Evolutionary conservation across 768 basidiomycete species (phyloP), one percentile per base, ranked within the genome.

Genomic region (Serendipita indica): DNA sequence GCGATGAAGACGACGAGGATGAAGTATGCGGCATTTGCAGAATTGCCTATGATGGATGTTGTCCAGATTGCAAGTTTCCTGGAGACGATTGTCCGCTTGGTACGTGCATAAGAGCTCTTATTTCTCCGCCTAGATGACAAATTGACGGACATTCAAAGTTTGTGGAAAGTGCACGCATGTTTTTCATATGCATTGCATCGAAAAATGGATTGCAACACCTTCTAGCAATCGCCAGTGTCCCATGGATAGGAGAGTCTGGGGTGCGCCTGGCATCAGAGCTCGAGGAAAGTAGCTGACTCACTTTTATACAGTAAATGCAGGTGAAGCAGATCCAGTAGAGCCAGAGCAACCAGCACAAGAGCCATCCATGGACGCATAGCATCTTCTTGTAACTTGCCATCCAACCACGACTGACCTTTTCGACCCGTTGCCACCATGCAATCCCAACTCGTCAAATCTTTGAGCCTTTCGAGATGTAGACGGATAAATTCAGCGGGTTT

Each of bases 131-230:
- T 30, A 54, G 3, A 10, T 57, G 20, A 58, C 33, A 3, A 25
- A 34, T 57, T 12, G 20, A 39, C 32, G 45, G 59, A 27, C 39
- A 45, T 10, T 32, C 33, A n/a, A 63, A 98, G 94, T 98, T 58
- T 98, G 92, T 89, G 96, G 96, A 33, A 84, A 96, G 71, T 99
- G 94, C 67, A 89, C 83, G 3, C 96, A 98, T 68, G 83, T 96
- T 60, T 99, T 98, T 67, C 96, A 99, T 68, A 92, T 97, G 89
- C 94, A 99, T 69, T 98, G 94, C 71, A 72, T 99, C 12, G 76
- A 94, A 63, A 96, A 97, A 69, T 99, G 96, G 96, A 80, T 97
- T 61, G 83, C 83, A 2, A 93, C 92, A 0, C 73, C 81, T 3
- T 81, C 87, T 13, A 92, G 88, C 33, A 97, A 97, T 69, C 84